Percentiles rank a stretch among this genome's conserved stretches.
These are phyloP conservation scores for Lactarius pseudohatsudake DNA, from an alignment of 768 basidiomycete genomes.

Conservation along the genomic window DNA sequence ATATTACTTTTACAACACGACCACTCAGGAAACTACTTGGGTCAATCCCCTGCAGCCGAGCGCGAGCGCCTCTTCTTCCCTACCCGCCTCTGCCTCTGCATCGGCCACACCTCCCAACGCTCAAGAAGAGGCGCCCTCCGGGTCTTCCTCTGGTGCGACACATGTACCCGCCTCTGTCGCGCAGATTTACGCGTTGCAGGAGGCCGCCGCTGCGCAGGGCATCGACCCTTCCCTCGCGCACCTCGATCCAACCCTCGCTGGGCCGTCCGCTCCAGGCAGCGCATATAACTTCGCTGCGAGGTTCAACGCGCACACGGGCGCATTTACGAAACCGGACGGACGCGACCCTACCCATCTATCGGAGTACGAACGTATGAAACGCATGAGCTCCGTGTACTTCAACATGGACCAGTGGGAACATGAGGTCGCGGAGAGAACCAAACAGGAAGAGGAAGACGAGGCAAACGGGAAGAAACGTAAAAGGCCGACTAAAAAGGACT, in stretches of 20 bases:
- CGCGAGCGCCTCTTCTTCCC: constrained; percentile 10
- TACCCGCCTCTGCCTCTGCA: constrained; percentile 32
- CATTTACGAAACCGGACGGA: constrained; percentile 63
- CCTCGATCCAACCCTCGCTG: constrained; percentile 69
- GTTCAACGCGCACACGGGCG: constrained; percentile 81
- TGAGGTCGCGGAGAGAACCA: constrained; percentile 53
- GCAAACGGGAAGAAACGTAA: constrained; percentile 73
- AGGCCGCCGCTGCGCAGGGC: constrained; percentile 72
- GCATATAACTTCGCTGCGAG: constrained; percentile 56
- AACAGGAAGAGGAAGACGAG: constrained; percentile 46
- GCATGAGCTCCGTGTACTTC: constrained; percentile 89
- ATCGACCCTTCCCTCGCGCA: constrained; percentile 81
- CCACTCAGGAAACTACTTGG: constrained; percentile 83
- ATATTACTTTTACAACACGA: constrained; percentile 82
- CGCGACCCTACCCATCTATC: constrained; percentile 75
- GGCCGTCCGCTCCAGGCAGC: constrained; percentile 38
- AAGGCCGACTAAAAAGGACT: constrained; percentile 76
- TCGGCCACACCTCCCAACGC: constrained; percentile 32
- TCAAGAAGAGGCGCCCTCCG: constrained; percentile 27
- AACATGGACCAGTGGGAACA: constrained; percentile 80
- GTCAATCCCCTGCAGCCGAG: constrained; percentile 60
- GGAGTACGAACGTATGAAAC: constrained; percentile 76
- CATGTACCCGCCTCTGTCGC: constrained; percentile 35
- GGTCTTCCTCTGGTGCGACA: constrained; percentile 35
- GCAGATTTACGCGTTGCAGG: constrained; percentile 51